Evolutionary conservation across 2,329 filamentous ascomycete genomes (phyloP), one percentile per base, ranked within the genome.

Genomic region (Nothophoma quercina): DNA sequence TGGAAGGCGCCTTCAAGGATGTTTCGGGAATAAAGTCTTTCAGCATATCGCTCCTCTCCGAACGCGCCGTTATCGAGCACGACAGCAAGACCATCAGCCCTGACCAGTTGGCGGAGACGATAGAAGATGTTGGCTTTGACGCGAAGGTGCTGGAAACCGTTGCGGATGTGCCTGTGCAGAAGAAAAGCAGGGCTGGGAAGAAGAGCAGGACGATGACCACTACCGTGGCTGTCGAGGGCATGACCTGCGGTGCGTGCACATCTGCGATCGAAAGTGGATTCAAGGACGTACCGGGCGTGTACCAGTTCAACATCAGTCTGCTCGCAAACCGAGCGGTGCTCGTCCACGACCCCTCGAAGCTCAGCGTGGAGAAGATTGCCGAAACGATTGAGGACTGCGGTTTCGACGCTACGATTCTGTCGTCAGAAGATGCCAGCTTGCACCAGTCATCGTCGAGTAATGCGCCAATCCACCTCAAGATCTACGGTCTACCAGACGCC

Each of bases 211-310:
- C 70, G 25, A 81, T 88, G 50, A 90, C 86, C 0, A 97, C 93
- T 0, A 98, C 93, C 0, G 83, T 99, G 15, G 87, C 90, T 4
- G 90, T 99, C 47, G 91, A 95, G 62, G 95, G 95, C 42, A 99
- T 99, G 95, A 99, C 95, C 1, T 98, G 95, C 70, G 93, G 93
- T 18, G 91, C 95, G 33, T 99, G 95, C 75, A 98, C 95, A 0
- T 93, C 93, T 1, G 92, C 93, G 5, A 87, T 98, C 1, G 90
- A 97, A 68, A 83, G 85, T 42, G 91, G 89, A 3, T 95, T 99
- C 75, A 85, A 86, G 61, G 85, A 83, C 58, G 76, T 93, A 2
- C 85, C 89, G 8, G 95, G 95, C 18, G 75, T 98, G 13, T 70
- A 91, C 49, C 90, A 92, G 60, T 96, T 98, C 80, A 96, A 96